phyloP scores from a whole-genome alignment of 768 basidiomycete genomes.

The Cubamyces sp. region DNA sequence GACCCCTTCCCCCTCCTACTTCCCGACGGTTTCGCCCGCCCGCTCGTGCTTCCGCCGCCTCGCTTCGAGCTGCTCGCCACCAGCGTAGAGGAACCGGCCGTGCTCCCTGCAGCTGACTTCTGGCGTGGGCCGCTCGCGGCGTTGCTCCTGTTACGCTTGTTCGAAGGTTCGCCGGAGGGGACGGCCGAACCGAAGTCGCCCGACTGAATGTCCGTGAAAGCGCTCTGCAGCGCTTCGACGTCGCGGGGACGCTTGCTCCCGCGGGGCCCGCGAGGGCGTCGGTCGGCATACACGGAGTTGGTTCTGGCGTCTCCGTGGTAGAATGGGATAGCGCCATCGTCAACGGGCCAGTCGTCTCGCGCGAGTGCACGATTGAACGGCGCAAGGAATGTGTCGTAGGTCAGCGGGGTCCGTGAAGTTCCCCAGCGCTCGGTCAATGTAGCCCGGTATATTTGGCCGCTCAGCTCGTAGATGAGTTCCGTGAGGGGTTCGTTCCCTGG shows the following conservation, averaged over 20 bases:
- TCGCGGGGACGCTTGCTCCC: not conserved
- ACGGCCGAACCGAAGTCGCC: too few species aligned
- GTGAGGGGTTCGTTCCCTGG: not conserved
- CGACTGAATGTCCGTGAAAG: not conserved
- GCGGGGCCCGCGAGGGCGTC: not conserved
- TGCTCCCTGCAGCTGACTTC: too few species aligned
- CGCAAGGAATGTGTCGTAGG: not conserved
- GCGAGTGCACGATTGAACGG: not conserved
- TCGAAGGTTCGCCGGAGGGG: too few species aligned
- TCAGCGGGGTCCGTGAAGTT: not conserved
- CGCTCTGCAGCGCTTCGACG: not conserved
- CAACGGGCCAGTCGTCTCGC: not conserved
- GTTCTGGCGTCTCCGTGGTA: not conserved
- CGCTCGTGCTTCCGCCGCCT: too few species aligned
- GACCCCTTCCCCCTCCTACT: too few species aligned
- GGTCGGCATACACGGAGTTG: not conserved
- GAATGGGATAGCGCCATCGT: slow-evolving; percentile 5
- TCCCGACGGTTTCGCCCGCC: too few species aligned
- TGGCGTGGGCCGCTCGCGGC: too few species aligned
- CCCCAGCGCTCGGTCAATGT: not conserved
- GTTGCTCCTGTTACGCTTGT: too few species aligned
- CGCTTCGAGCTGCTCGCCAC: too few species aligned
- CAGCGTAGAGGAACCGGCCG: too few species aligned
- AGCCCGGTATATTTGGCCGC: not conserved
- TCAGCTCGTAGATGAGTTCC: not conserved